A percentile compares a stretch with the other conserved stretches of the same genome.
Evolutionary conservation across 345 rosid species (phyloP).

Genomic region (Trapa bicornis): DNA sequence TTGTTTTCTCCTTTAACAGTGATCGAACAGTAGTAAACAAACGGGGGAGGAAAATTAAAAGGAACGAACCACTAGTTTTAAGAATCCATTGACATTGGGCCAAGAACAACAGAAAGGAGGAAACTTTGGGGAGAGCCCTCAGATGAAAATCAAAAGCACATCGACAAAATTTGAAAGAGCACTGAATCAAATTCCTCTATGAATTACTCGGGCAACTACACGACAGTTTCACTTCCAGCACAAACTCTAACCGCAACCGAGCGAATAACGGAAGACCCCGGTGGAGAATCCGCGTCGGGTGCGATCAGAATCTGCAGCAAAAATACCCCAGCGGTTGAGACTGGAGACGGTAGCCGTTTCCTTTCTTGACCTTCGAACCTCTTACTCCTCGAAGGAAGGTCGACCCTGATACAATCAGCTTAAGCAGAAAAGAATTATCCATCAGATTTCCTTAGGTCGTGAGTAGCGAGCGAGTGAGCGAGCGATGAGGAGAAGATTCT

Average conservation of each 20-base stretch:
- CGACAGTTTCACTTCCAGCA: background rate
- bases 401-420: conserved; percentile 5
- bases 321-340: background rate
- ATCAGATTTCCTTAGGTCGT: background rate
- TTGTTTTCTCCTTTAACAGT: background rate
- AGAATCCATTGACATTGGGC: conserved; percentile 13
- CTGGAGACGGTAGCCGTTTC: background rate
- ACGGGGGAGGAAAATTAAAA: background rate
- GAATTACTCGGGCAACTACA: background rate
- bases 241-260: conserved; percentile 5
- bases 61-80: conserved; percentile 5
- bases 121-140: conserved; percentile 1
- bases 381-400: background rate
- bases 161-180: background rate
- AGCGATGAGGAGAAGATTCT: background rate
- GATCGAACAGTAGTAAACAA: conserved; percentile 4
- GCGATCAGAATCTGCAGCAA: conserved; percentile 3
- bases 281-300: background rate
- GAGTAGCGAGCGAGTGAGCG: background rate
- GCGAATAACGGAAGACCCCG: conserved; percentile 4
- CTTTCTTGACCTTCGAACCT: background rate
- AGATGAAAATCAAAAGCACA: background rate
- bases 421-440: background rate
- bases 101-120: background rate
- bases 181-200: background rate